phyloP scores from a whole-genome alignment of 306 rosid species.

The Citrullus mucosospermus region DNA sequence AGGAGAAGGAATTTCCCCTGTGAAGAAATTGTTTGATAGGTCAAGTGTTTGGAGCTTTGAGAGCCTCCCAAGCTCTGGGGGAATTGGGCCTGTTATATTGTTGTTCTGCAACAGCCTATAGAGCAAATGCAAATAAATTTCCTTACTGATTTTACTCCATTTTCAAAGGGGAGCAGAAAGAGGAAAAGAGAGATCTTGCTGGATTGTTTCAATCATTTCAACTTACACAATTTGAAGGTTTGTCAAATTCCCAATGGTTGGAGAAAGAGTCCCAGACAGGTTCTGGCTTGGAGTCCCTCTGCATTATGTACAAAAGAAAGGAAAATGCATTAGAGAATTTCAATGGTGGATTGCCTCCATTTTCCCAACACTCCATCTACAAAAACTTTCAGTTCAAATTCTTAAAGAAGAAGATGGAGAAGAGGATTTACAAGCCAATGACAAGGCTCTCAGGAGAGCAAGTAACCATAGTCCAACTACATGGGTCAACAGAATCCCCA shows the following conservation, averaged over 20 bases:
- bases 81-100: conserved; percentile 72
- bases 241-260: conserved; percentile 89
- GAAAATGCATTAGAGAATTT: conserved; percentile 1
- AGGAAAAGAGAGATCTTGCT: background rate
- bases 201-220: background rate
- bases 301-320: conserved; percentile 15
- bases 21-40: conserved; percentile 68
- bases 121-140: conserved; percentile 2
- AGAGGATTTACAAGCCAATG: conserved; percentile 61
- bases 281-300: conserved; percentile 98
- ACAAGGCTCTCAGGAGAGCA: conserved; percentile 81
- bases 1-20: conserved; percentile 56
- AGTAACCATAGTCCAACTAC: conserved; percentile 99
- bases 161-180: background rate
- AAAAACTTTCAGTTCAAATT: background rate
- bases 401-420: background rate
- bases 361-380: background rate
- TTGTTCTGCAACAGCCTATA: conserved; percentile 88
- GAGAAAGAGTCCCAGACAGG: conserved; percentile 77
- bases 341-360: background rate
- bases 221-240: conserved; percentile 96
- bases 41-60: conserved; percentile 84
- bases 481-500: conserved; percentile 92
- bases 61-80: conserved; percentile 64
- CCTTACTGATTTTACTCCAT: background rate